phyloP scores from a whole-genome alignment of 2,329 filamentous ascomycete species.

The Fusarium subglutinans region DNA sequence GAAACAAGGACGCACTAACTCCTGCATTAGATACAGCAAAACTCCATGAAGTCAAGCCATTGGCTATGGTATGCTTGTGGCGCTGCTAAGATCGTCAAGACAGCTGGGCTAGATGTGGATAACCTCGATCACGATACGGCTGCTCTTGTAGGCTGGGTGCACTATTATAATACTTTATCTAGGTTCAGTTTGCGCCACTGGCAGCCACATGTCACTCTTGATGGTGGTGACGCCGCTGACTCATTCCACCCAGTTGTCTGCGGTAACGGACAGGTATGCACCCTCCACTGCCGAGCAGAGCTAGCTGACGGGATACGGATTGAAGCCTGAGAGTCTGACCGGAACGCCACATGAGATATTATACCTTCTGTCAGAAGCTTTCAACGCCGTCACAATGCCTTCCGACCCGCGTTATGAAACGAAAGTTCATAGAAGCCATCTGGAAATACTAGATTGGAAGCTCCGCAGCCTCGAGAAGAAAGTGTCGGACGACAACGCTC shows the following conservation, averaged over 20 bases:
- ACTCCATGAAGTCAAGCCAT: conserved; percentile 20
- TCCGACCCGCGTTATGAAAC: neutral
- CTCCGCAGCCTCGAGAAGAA: neutral
- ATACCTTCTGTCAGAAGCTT: conserved; percentile 21
- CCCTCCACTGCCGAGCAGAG: fast-evolving
- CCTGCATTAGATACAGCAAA: conserved; percentile 18
- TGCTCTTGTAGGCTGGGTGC: conserved; percentile 27
- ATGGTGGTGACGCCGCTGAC: neutral
- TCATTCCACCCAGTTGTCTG: conserved; percentile 18
- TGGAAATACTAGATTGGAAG: conserved; percentile 12
- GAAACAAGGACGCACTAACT: neutral
- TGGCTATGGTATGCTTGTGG: conserved; percentile 38
- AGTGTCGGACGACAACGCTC: fast-evolving
- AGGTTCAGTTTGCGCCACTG: conserved; percentile 34
- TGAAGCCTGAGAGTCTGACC: neutral
- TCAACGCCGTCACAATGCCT: neutral
- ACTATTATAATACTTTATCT: conserved; percentile 23
- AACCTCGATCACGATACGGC: neutral
- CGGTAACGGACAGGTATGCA: neutral
- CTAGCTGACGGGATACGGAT: fast-evolving
- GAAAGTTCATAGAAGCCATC: neutral
- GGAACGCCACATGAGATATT: conserved; percentile 17
- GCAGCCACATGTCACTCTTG: conserved; percentile 3
- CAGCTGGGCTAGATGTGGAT: conserved; percentile 1
- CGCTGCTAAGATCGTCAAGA: conserved; percentile 21